Conservation (phyloP, 2,329 filamentous ascomycete species). For the Xylaria sp. region DNA sequence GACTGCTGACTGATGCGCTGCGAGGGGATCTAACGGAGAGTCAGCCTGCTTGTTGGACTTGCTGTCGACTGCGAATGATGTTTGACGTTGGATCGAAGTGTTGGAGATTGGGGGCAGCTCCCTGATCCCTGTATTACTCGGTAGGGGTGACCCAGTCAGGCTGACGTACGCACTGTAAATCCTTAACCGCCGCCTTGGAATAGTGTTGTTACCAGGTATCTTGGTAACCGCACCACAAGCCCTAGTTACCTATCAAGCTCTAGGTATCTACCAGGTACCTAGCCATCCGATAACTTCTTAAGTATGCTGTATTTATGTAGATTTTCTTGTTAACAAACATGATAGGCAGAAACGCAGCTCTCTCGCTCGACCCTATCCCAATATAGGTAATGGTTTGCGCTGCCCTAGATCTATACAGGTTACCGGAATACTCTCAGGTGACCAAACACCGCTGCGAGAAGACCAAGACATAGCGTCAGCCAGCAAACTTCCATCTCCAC, state of each 20-base stretch:
- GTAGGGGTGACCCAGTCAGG: slow-evolving; percentile 1
- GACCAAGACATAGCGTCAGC: background rate
- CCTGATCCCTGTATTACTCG: slow-evolving; percentile 12
- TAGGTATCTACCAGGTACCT: too few relatives aligned
- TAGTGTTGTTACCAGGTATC: too few relatives aligned
- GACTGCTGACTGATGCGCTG: background rate
- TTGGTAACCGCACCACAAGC: too few relatives aligned
- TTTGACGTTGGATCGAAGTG: background rate
- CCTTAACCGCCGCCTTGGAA: background rate
- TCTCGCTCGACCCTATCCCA: too few relatives aligned
- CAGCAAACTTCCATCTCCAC: too few relatives aligned
- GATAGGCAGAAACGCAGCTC: too few relatives aligned
- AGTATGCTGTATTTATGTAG: too few relatives aligned
- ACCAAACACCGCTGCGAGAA: slow-evolving; percentile 18
- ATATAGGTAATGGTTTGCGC: too few relatives aligned
- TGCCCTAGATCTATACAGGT: too few relatives aligned
- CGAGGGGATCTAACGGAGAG: background rate
- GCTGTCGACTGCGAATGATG: background rate
- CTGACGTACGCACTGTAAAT: slow-evolving; percentile 38
- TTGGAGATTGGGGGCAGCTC: background rate
- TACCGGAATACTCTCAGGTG: slow-evolving; percentile 16
- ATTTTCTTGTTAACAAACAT: too few relatives aligned
- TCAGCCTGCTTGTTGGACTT: background rate
- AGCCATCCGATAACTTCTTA: too few relatives aligned
- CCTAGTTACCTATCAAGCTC: too few relatives aligned